Base-by-base conservation (phyloP, 2,329 filamentous ascomycete genomes). In the Aspergillus clavatus region DNA sequence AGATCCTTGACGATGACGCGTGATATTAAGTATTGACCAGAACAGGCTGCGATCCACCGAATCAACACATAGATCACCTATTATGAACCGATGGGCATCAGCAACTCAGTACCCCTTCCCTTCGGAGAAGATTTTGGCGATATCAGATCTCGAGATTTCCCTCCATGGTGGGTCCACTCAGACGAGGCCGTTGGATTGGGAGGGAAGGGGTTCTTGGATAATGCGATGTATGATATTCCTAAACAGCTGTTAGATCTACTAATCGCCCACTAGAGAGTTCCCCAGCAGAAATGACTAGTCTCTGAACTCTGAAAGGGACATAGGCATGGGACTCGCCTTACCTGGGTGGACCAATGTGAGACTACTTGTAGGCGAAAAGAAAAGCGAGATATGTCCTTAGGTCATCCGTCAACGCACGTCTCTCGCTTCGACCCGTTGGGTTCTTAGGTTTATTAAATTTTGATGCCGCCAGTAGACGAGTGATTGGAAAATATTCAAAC, bases 141-240 rank as follows among this genome's bases (percentile, higher is more conserved):
- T 54, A 54, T 58, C 53, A 59, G 33, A 53, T 49, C 42, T 50
- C 47, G 43, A 50, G 48, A 43, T 50, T 40, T 51, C 41, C 48
- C 50, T 50, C 47, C 58, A 60, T 57, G 45, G 53, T 56, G 54
- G 52, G 55, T 41, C 53, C 55, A 50, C 51, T 53, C 50, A 54
- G 23, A 47, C 42, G 45, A 50, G 40, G 42, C 44, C 47, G 45
- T 44, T 53, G 44, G 37, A 24, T 40, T 7, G 40, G 51, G 45
- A 41, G 44, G 41, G 43, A 42, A 41, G 45, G 47, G 47, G 52
- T 24, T 24, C 23, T 24, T 24, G 46, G 43, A 27, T 45, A 28
- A 36, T 35, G 31, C 31, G 40, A 53, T 45, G 43, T 47, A 47
- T 44, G 31, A 26, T 27, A 36, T 23, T 38, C 18, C 40, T 49